Base-by-base conservation (phyloP, 179 eudicot species). In the Spinacia oleracea region DNA sequence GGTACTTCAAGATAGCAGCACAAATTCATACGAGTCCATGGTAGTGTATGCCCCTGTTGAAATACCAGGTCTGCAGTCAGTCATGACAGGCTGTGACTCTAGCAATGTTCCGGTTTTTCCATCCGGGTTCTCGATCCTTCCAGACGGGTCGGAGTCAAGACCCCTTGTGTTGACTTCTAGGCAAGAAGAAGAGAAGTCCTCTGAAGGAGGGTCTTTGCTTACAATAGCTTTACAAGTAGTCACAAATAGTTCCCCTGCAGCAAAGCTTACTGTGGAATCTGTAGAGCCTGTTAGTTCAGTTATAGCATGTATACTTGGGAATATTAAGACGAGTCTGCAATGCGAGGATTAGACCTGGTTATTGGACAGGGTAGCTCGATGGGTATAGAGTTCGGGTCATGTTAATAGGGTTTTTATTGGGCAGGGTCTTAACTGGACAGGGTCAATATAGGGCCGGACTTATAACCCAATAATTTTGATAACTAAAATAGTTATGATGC, bases 81-180 rank as follows among this genome's bases (percentile, higher is more conserved):
- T 90, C 34, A 96, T 96, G 91, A 86, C 94, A 45, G 97, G 98
- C 12, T 91, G 98, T 53, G 97, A 93, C 80, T 91, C 99, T 0
- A 88, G 97, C 90, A 90, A 81, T 80, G 74, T 88, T 0, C 89
- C 91, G 0, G 64, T 93, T 68, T 73, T 93, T 68, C 93, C 99
- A 15, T 93, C 98, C 0, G 99, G 98, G 10, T 96, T 96, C 79
- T 92, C 97, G 3, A 92, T 96, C 72, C 89, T 93, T 12, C 96
- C 97, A 0, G 99, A 96, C 27, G 98, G 98, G 23, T 25, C 84
- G 7, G 98, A 96, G 75, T 89, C 93, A 4, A 88, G 99, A 86
- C 90, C 98, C 34, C 81, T 83, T 4, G 97, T 96, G 51, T 89
- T 95, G 77, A 89, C 87, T 43, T 87, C 97, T 0, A 83, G 81